Evolutionary conservation across 805 yeast genomes (phyloP), one percentile per base, ranked within the genome.

Genomic region (Kuraishia molischiana): DNA sequence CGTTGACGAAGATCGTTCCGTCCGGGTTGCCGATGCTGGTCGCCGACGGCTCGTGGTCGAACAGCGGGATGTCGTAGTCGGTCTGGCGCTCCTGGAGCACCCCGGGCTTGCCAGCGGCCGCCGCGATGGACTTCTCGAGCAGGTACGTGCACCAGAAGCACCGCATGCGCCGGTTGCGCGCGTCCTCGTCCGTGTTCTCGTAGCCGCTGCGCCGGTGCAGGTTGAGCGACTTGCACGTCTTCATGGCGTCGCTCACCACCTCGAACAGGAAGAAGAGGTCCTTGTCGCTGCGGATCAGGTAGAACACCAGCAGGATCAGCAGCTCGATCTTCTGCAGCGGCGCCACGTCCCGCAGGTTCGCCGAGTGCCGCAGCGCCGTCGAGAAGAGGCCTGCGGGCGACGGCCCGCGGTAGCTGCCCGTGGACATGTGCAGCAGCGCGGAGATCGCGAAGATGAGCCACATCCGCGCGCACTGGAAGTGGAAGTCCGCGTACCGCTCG

Each of bases 121-220:
- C 69, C 29, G 78, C 69, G 35, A 76, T 72, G 58, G 77, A 67
- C 49, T 81, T 67, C 48, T 78, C 85, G 33, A 75, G 49, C n/a
- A 74, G 48, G 50, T 77, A 78, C 5, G 71, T 69, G 50, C 79
- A 72, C 84, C 84, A 78, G 58, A 79, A 78, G 14, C 74, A 56
- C 44, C 83, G 62, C 54, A 74, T 53, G 47, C 64, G 67, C 37
- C 62, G 61, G 43, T 67, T 65, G 37, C 44, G 46, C 17, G 45
- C 36, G 22, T 47, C 47, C 19, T 44, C 22, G 13, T 53, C 29
- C 19, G 58, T 49, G 24, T 52, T 52, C 30, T 47, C 40, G 45
- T 68, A 68, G 2, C 65, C 45, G 31, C 47, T 49, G 11, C 56
- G 47, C 43, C 59, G 63, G 46, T 69, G 65, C 24, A 69, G 47